Base-by-base conservation (phyloP, 2,329 filamentous ascomycete genomes). In the Claviceps citrina region DNA sequence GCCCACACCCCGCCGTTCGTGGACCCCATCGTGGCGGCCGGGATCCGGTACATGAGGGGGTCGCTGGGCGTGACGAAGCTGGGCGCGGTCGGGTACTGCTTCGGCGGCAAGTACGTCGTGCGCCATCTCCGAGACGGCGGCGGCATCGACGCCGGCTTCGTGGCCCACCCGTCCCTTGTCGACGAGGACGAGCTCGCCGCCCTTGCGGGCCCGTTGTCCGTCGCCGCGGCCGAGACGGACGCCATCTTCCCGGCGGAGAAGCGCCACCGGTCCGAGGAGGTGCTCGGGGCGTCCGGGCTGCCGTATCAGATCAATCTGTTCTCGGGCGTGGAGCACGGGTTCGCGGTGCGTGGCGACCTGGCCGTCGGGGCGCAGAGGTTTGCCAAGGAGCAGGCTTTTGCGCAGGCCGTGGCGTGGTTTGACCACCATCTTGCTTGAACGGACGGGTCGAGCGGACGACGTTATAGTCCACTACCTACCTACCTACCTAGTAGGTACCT, bases 311-410 rank as follows among this genome's bases (percentile, higher is more conserved):
- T 86, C 43, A 75, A 68, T 45, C 59, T 89, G 31, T 89, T 78
- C 64, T 72, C 73, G 13, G 73, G 72, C 28, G 78, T 81, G 6
- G 55, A 63, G 44, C 84, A 91, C 53, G 84, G 84, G 0, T 91
- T 89, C 51, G 78, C 76, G 13, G 78, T 84, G 7, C 70, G 82
- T 27, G 73, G 66, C 4, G 76, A 89, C 50, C 41, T 69, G 22
- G 61, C 60, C 3, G 61, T 68, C 42, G 61, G 62, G 16, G 47
- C 52, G 41, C 61, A 73, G 52, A 75, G 70, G 58, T 87, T 76
- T 54, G 81, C 77, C 25, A 87, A 87, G 67, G 81, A 89, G 62
- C 70, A 77, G 55, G 82, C 84, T 1, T 87, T 87, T 56, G 61
- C 70, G 47, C 83, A 89, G 66, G 81, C 82, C 20, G 69, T 85